A percentile compares a stretch with the other conserved stretches of the same genome.
Evolutionary conservation across 2,329 filamentous ascomycete genomes (phyloP).

Genomic region (Bipolaris cookei): DNA sequence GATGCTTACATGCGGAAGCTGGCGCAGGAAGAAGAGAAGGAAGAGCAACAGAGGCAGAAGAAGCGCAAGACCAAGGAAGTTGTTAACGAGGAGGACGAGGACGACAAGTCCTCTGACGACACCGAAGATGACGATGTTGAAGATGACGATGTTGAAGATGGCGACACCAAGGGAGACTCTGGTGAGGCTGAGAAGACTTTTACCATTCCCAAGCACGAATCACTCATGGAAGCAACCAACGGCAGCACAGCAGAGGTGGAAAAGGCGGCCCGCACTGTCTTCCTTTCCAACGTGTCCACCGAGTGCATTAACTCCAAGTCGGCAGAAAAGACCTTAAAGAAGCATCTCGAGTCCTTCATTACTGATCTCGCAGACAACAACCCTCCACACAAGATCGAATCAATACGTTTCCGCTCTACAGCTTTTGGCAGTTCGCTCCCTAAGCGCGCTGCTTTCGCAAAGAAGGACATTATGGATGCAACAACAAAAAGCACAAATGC

Average conservation of each 20-base stretch:
- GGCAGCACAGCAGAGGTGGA: slow-evolving; percentile 68
- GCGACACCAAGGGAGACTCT: neutral
- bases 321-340: slow-evolving; percentile 76
- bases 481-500: slow-evolving; percentile 95
- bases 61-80: slow-evolving; percentile 44
- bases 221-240: slow-evolving; percentile 48
- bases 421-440: slow-evolving; percentile 83
- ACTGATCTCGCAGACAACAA: slow-evolving; percentile 56
- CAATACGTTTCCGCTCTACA: slow-evolving; percentile 90
- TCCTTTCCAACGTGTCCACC: slow-evolving; percentile 88
- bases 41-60: slow-evolving; percentile 49
- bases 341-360: slow-evolving; percentile 80
- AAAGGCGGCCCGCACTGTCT: slow-evolving; percentile 88
- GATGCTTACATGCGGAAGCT: slow-evolving; percentile 72
- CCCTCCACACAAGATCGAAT: slow-evolving; percentile 76
- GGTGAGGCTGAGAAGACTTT: slow-evolving; percentile 55
- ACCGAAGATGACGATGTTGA: slow-evolving; percentile 53
- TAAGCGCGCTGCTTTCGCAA: slow-evolving; percentile 93
- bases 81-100: slow-evolving; percentile 23
- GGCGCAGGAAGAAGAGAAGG: slow-evolving; percentile 55
- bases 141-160: slow-evolving; percentile 39
- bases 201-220: slow-evolving; percentile 60
- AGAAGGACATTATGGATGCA: slow-evolving; percentile 85
- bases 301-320: slow-evolving; percentile 82
- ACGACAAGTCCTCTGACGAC: slow-evolving; percentile 24